Evolutionary conservation across 352 stramenopile species (phyloP).

Genomic region (Phytopythium oedochilum): DNA sequence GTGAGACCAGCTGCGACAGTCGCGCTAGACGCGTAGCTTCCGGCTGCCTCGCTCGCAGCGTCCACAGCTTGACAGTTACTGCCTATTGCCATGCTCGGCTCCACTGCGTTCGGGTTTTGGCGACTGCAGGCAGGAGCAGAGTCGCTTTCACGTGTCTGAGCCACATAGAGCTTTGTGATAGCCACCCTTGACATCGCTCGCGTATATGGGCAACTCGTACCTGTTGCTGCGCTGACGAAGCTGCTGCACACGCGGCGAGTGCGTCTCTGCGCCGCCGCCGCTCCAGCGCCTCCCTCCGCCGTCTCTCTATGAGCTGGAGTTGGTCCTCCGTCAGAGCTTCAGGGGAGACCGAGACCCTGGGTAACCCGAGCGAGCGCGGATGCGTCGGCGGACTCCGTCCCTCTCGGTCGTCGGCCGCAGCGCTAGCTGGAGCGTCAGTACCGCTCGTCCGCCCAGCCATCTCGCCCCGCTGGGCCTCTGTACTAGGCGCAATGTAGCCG

Average conservation of each 20-base stretch:
- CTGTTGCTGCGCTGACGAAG: background rate
- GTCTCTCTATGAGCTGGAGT: conserved; percentile 41
- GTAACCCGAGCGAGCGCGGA: background rate
- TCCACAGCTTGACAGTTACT: too few relatives aligned
- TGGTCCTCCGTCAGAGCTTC: conserved; percentile 52
- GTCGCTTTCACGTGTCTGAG: too few relatives aligned
- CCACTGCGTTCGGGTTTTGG: too few relatives aligned
- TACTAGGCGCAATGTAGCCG: conserved; percentile 23
- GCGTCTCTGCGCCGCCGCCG: conserved; percentile 15
- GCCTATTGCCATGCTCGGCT: too few relatives aligned
- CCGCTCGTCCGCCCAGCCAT: background rate
- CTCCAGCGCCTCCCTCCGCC: conserved; percentile 49
- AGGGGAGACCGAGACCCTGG: conserved; percentile 18
- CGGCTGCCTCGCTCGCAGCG: background rate
- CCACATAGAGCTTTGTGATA: too few relatives aligned
- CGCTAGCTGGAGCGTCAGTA: background rate
- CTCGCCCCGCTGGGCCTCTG: too few relatives aligned
- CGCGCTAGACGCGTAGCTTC: background rate
- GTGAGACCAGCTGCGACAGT: background rate
- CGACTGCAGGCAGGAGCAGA: too few relatives aligned
- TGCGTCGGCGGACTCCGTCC: background rate
- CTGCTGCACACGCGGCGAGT: background rate
- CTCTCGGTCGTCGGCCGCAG: too few relatives aligned
- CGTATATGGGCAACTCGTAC: background rate
- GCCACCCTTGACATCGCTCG: too few relatives aligned